Evolutionary conservation across 305 asterid species (phyloP), one percentile per base, ranked within the genome.

Genomic region (Striga hermonthica): DNA sequence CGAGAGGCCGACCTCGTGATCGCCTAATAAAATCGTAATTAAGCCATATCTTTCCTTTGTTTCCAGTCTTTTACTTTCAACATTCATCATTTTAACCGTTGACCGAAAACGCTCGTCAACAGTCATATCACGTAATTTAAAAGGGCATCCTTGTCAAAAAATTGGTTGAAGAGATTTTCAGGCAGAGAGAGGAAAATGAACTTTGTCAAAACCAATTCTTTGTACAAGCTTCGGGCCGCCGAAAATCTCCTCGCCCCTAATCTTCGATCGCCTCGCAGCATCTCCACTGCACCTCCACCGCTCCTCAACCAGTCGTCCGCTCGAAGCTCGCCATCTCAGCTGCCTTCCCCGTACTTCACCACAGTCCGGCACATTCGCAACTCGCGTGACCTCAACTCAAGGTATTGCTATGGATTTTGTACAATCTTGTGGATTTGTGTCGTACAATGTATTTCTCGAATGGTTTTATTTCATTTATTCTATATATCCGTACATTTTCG

Each of bases 281-380:
- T 79, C 64, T 71, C 79, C 68, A 77, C 82, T 71, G 79, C 77
- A 11, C 79, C 57, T 35, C 83, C 80, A 70, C 78, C 67, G 68
- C 83, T 69, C 5, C 78, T 81, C 44, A 66, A 60, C 11, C 22
- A 41, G 10, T 60, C 69, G 53, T 22, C 73, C 22, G 22, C 31
- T 40, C 28, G 9, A 38, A 34, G 6, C 36, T 69, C 58, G 40
- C 76, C 66, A 28, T 36, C 39, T 34, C 71, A 50, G 70, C 71
- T 66, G 35, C 54, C 54, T 0, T 71, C 75, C n/a, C 73, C 77
- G 12, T 62, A 62, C 62, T 56, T 74, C 64, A 4, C 80, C 61
- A 0, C 81, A 44, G 82, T 73, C 52, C 79, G 82, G 53, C 75
- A 79, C 64, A 55, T 76, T 52, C 77, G 84, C 57, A 44, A 64